These are phyloP conservation scores for Obelidium mucronatum DNA, from an alignment of 192 early-diverging fungal genomes.

Conservation along the genomic window DNA sequence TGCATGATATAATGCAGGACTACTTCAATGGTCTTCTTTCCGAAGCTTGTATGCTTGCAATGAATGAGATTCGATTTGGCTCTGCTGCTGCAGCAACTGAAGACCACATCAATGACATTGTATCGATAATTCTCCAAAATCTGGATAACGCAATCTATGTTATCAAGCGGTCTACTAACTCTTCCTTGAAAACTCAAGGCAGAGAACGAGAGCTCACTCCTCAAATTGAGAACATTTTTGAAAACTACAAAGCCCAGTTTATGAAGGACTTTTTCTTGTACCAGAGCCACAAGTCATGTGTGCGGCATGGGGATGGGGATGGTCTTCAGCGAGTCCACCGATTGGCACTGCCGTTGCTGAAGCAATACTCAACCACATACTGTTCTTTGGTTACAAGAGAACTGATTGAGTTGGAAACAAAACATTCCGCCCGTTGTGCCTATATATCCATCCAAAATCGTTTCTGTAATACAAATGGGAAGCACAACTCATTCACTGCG, in stretches of 20 bases:
- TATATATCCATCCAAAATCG: neutral
- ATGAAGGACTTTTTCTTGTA: neutral
- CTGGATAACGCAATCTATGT: neutral
- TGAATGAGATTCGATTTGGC: neutral
- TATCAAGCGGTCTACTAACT: too few species aligned
- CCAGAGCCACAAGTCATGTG: neutral
- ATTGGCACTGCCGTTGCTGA: neutral
- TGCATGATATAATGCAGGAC: neutral
- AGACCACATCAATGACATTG: neutral
- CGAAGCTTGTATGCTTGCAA: neutral
- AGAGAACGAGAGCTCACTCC: too few species aligned
- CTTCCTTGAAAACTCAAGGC: too few species aligned
- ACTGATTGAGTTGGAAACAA: neutral
- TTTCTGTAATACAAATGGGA: neutral
- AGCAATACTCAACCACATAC: neutral
- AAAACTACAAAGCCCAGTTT: neutral
- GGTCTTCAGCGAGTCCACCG: neutral
- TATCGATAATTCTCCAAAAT: neutral
- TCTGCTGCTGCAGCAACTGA: neutral
- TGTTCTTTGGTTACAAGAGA: neutral
- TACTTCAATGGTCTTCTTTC: neutral
- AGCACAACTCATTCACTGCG: neutral
- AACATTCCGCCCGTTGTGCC: neutral
- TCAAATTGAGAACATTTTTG: neutral
- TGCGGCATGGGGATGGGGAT: neutral